These are phyloP conservation scores for Penicillium concentricum DNA, from an alignment of 2,329 filamentous ascomycete species.

Conservation along the genomic window DNA sequence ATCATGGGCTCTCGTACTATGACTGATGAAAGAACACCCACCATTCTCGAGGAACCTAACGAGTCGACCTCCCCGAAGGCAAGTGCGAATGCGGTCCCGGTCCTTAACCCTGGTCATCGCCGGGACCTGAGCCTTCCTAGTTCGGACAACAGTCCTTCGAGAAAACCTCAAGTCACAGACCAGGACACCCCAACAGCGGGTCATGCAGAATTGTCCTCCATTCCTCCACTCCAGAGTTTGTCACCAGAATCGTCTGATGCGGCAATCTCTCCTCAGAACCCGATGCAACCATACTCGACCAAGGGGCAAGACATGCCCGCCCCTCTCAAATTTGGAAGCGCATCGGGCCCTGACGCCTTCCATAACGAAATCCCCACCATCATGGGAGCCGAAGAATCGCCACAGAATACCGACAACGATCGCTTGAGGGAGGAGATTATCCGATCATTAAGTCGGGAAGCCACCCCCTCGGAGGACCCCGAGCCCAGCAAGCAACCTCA, in stretches of 20 bases:
- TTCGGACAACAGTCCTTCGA: constrained; percentile 61
- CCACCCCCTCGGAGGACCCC: constrained; percentile 30
- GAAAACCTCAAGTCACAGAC: constrained; percentile 54
- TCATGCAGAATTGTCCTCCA: constrained; percentile 45
- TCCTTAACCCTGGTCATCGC: constrained; percentile 55
- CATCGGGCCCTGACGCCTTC: constrained; percentile 16
- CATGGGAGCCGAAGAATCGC: constrained; percentile 36
- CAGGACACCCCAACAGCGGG: constrained; percentile 44
- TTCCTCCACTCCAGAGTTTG: constrained; percentile 28
- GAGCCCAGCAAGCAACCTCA: constrained; percentile 23
- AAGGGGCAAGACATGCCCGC: constrained; percentile 27
- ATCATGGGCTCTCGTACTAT: constrained; percentile 54
- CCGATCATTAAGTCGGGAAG: constrained; percentile 45
- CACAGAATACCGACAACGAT: constrained; percentile 45
- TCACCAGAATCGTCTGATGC: constrained; percentile 14
- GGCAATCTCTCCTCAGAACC: constrained; percentile 1
- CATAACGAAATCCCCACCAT: constrained; percentile 33
- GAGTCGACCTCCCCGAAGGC: constrained; percentile 28
- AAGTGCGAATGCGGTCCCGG: constrained; percentile 27
- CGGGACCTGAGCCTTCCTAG: constrained; percentile 60
- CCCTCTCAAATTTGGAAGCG: constrained; percentile 34
- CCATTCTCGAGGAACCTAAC: constrained; percentile 55
- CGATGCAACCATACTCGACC: constrained; percentile 7
- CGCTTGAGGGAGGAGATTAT: constrained; percentile 50
- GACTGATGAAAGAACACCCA: constrained; percentile 48